Base-by-base conservation (phyloP, 805 yeast species). In the Hanseniaspora opuntiae region DNA sequence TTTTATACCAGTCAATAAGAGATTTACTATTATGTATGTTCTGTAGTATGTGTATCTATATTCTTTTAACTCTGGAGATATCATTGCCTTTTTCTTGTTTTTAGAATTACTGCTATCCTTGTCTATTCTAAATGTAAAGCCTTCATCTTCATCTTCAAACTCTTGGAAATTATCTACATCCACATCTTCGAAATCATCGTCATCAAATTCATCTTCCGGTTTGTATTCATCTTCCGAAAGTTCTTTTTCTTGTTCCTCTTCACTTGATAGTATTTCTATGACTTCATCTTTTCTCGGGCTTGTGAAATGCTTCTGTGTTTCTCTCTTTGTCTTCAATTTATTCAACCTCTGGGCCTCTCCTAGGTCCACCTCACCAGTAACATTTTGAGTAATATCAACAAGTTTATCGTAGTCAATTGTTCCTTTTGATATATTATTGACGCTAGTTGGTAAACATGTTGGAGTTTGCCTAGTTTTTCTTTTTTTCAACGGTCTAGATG, bases 1-100 rank as follows among this genome's bases (percentile, higher is more conserved):
- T 25, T 95, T 73, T 3, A 78, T 60, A 0, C 71, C 71, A 0
- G 88, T 93, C 63, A 86, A 94, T 10, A 17, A 14, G 4, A 53
- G 35, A 14, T 40, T 47, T 8, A 45, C n/a, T 20, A 38, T 16
- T n/a, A 53, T 37, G 40, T 53, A 38, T 5, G 25, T 35, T 30
- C 36, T 32, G 22, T 53, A 48, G 12, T 47, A 53, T 4, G 17
- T 8, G 6, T 35, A 11, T 33, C 56, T 35, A 16, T 36, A 22
- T 4, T 44, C 38, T 32, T 35, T 53, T 30, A 37, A 19, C 19
- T 48, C 46, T 32, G 38, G 25, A 3, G 38, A 25, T 16, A 42
- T 39, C 33, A 32, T 30, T 6, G 16, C 19, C 30, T 24, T 24
- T 16, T 17, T 47, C 30, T 38, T 36, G 17, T 16, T 37, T 3